phyloP scores from a whole-genome alignment of 2,329 filamentous ascomycete species.

The Paecilomyces variotii region DNA sequence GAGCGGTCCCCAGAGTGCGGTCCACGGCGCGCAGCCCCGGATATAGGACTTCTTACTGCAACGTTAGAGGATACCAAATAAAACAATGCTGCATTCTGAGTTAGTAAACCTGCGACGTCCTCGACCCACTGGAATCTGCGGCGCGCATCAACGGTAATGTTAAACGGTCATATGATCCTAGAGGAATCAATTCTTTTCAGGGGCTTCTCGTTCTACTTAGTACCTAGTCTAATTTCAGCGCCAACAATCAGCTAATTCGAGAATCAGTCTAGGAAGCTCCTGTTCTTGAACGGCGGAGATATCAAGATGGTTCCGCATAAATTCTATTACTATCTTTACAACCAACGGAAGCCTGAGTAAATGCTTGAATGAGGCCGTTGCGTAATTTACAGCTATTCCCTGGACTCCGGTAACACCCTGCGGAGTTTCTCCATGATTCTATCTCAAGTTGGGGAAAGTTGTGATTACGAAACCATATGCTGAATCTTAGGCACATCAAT shows the following conservation, averaged over 20 bases:
- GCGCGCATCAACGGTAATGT: neutral
- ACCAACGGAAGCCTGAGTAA: neutral
- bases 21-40: neutral
- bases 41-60: neutral
- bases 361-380: neutral
- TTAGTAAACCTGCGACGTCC: neutral
- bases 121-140: neutral
- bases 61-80: neutral
- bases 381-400: neutral
- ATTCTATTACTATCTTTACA: neutral
- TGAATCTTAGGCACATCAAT: too few relatives aligned
- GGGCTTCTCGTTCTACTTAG: neutral
- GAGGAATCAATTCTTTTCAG: neutral
- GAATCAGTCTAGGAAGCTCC: neutral
- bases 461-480: neutral
- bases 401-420: neutral
- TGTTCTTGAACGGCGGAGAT: too few relatives aligned
- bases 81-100: neutral
- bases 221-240: neutral
- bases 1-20: neutral
- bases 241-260: neutral
- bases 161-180: neutral
- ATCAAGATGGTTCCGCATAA: neutral
- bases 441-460: neutral
- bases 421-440: neutral